A percentile compares a stretch with the other conserved stretches of the same genome.
Conservation (phyloP, 495 filamentous ascomycete species). For the Xylaria venustula region DNA sequence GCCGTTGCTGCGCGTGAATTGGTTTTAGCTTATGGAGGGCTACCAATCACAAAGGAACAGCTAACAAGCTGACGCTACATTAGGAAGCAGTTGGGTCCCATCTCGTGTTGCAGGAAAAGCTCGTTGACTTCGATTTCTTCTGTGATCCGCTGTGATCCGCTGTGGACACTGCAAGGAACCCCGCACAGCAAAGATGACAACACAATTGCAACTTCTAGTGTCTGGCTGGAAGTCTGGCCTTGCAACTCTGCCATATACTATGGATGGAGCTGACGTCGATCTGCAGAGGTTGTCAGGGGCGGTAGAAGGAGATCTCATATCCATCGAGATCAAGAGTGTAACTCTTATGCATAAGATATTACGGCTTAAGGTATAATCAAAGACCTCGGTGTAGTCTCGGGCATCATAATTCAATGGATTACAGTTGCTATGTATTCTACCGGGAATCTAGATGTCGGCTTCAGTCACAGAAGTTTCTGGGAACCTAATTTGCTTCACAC, state of each 20-base stretch:
- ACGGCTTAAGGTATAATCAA: neutral
- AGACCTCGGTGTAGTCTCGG: neutral
- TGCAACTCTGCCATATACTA: neutral
- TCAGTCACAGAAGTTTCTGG: neutral
- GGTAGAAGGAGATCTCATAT: neutral
- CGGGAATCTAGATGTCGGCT: neutral
- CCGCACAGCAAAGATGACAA: neutral
- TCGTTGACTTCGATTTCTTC: neutral
- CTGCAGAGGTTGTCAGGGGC: neutral
- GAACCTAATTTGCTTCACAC: neutral
- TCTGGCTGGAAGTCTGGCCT: no score
- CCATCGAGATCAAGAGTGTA: neutral
- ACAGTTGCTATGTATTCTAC: neutral
- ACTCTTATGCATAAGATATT: neutral
- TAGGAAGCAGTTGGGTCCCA: neutral
- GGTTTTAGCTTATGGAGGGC: neutral
- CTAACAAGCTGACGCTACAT: neutral
- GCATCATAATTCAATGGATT: neutral
- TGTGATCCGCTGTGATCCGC: neutral
- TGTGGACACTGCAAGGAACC: neutral
- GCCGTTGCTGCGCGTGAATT: neutral
- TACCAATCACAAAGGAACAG: neutral
- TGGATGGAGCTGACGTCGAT: neutral
- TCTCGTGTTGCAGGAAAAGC: neutral
- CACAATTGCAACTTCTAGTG: conserved; percentile 3